These are phyloP conservation scores for Tetracladium setigerum DNA, from an alignment of 495 filamentous ascomycete species.

Conservation along the genomic window DNA sequence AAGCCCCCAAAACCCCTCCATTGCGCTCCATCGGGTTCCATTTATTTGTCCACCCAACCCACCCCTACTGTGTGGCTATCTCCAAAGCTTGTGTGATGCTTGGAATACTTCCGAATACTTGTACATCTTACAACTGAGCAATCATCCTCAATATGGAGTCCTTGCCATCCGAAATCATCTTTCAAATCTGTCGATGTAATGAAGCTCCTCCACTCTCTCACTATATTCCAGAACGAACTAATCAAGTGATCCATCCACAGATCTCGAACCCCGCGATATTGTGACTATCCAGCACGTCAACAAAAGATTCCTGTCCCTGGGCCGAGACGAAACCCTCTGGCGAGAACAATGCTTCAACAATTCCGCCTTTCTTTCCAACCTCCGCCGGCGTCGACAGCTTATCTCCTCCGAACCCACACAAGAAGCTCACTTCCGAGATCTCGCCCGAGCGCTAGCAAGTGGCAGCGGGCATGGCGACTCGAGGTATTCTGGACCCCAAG, in stretches of 20 bases:
- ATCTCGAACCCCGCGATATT: slow-evolving; percentile 60
- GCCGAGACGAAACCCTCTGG: slow-evolving; percentile 73
- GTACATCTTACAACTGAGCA: too few relatives aligned
- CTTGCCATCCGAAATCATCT: slow-evolving; percentile 21
- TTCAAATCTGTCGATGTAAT: slow-evolving; percentile 19
- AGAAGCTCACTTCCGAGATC: slow-evolving; percentile 25
- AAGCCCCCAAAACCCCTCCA: neutral
- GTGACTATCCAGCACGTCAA: slow-evolving; percentile 65
- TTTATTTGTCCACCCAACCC: too few relatives aligned
- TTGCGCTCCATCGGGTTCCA: neutral
- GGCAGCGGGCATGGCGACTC: slow-evolving; percentile 32
- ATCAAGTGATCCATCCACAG: slow-evolving; percentile 29
- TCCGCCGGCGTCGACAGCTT: slow-evolving; percentile 35
- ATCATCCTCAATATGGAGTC: slow-evolving; percentile 13
- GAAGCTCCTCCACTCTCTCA: neutral
- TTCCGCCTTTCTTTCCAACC: slow-evolving; percentile 46
- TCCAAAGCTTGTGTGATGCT: too few relatives aligned
- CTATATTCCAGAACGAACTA: too few relatives aligned
- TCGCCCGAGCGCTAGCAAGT: slow-evolving; percentile 29
- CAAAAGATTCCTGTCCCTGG: slow-evolving; percentile 55
- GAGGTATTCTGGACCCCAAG: slow-evolving; percentile 12
- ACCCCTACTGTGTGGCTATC: too few relatives aligned
- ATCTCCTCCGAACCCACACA: slow-evolving; percentile 24
- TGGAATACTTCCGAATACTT: too few relatives aligned
- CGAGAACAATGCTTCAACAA: slow-evolving; percentile 64